Conservation (phyloP, 805 yeast genomes). For the Candida vartiovaarae region DNA sequence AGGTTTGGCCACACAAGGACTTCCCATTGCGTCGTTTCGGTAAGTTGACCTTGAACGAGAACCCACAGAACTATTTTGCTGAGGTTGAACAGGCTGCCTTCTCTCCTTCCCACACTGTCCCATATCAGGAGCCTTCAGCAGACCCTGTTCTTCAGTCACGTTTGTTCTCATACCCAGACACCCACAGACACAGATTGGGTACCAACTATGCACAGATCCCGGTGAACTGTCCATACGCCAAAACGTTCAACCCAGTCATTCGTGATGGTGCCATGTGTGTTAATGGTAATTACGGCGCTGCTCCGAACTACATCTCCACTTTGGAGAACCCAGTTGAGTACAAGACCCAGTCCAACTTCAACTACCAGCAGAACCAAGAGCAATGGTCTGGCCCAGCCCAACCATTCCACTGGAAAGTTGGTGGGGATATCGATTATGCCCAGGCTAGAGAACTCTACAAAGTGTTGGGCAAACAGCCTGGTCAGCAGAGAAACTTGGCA, state of each 20-base stretch:
- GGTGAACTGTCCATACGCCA: constrained; percentile 75
- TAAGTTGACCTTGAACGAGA: constrained; percentile 68
- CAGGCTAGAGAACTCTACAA: constrained; percentile 73
- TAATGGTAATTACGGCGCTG: constrained; percentile 65
- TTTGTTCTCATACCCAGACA: constrained; percentile 77
- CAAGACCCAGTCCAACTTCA: constrained; percentile 19
- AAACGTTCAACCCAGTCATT: constrained; percentile 58
- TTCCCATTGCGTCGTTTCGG: constrained; percentile 87
- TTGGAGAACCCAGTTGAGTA: constrained; percentile 29
- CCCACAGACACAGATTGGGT: constrained; percentile 75
- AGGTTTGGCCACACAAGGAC: constrained; percentile 85
- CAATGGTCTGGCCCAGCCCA: constrained; percentile 77
- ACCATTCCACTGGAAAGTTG: constrained; percentile 79
- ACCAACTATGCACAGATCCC: constrained; percentile 78
- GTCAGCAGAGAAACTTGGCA: constrained; percentile 79
- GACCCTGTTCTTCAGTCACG: constrained; percentile 83
- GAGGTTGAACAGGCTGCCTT: constrained; percentile 84
- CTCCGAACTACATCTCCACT: constrained; percentile 67
- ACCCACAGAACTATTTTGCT: constrained; percentile 82
- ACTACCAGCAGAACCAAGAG: constrained; percentile 60
- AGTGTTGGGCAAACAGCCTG: constrained; percentile 67
- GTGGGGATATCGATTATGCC: constrained; percentile 60
- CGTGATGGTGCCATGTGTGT: constrained; percentile 78
- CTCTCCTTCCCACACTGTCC: constrained; percentile 80
- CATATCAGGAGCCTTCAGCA: constrained; percentile 75